Evolutionary conservation across 2,329 filamentous ascomycete species (phyloP), one percentile per base, ranked within the genome.

Genomic region (Talaromyces sp.): DNA sequence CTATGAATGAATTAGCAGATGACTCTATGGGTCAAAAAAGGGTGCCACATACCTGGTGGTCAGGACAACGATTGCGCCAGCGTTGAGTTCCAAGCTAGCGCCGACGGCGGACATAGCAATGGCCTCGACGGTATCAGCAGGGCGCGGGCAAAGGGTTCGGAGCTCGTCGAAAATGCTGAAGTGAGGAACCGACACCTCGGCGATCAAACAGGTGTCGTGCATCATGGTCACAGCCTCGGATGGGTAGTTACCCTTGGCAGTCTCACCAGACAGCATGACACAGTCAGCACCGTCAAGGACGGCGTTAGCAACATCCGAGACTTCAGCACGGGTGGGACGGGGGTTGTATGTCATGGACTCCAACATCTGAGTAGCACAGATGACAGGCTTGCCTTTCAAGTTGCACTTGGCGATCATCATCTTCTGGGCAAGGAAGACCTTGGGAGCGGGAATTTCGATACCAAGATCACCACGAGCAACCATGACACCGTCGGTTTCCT

Each of bases 361-460:
- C 69, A 99, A 86, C 94, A 99, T 99, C 84, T 99, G 94, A 46
- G 94, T 99, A 62, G 94, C 94, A 80, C 93, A 97, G 77, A 99
- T 97, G 77, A 93, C 92, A 68, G 94, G 94, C 86, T 99, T 99
- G 79, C 94, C 94, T 69, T 92, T 92, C 74, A 97, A 88, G 84
- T 99, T 99, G 87, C 94, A 99, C 88, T 97, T 97, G 80, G 94
- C 92, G 79, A 99, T 99, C 86, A 99, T 92, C 91, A 99, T 99
- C 89, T 99, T 99, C 85, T 99, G 94, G 60, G 94, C 94, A 69
- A 96, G 91, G 80, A 99, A 99, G 67, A 99, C 94, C 84, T 99
- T 94, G 66, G 93, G 91, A 63, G 94, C 93, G 55, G 94, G 93
- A 70, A 99, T 99, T 82, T 99, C 94, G 71, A 99, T 99, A 83